phyloP scores from a whole-genome alignment of 2,329 filamentous ascomycete genomes.

The Neofusicoccum laricinum region DNA sequence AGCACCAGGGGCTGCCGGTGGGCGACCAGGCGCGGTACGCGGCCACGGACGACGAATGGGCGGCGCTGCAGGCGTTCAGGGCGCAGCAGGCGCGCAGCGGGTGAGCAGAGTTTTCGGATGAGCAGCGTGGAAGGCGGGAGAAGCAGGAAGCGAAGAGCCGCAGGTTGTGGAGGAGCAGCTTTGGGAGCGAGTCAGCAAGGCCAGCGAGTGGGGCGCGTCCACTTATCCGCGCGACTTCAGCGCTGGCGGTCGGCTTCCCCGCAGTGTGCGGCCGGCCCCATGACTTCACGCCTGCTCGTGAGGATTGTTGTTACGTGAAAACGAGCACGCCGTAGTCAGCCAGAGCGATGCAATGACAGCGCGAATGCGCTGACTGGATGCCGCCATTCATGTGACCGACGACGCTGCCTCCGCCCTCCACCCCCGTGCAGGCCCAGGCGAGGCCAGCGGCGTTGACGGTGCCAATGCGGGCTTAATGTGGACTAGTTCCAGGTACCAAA shows the following conservation, averaged over 20 bases:
- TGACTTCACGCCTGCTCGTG: slow-evolving; percentile 8
- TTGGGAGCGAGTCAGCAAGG: neutral
- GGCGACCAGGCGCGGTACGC: slow-evolving; percentile 28
- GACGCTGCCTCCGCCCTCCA: neutral
- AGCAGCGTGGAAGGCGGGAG: neutral
- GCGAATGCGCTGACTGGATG: slow-evolving; percentile 8
- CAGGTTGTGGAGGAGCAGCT: neutral
- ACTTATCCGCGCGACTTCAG: slow-evolving; percentile 8
- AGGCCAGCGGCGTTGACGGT: neutral
- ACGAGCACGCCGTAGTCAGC: slow-evolving; percentile 11
- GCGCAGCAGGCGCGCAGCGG: slow-evolving; percentile 19
- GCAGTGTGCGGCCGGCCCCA: slow-evolving; percentile 9
- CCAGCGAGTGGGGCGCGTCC: neutral
- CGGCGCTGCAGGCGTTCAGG: slow-evolving; percentile 29
- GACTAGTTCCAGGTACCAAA: slow-evolving; percentile 14
- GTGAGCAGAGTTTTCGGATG: neutral
- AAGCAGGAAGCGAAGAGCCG: slow-evolving; percentile 1
- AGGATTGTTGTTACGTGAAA: slow-evolving; percentile 11
- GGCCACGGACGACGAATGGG: slow-evolving; percentile 23
- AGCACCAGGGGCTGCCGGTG: slow-evolving; percentile 51
- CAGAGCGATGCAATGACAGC: slow-evolving; percentile 12
- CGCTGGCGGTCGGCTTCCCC: slow-evolving; percentile 1
- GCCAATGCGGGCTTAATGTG: slow-evolving; percentile 8
- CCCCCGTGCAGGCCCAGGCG: slow-evolving; percentile 6
- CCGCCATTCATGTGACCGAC: slow-evolving; percentile 6